These are phyloP conservation scores for Phytophthora aleatoria DNA, from an alignment of 352 stramenopile species.

Conservation along the genomic window DNA sequence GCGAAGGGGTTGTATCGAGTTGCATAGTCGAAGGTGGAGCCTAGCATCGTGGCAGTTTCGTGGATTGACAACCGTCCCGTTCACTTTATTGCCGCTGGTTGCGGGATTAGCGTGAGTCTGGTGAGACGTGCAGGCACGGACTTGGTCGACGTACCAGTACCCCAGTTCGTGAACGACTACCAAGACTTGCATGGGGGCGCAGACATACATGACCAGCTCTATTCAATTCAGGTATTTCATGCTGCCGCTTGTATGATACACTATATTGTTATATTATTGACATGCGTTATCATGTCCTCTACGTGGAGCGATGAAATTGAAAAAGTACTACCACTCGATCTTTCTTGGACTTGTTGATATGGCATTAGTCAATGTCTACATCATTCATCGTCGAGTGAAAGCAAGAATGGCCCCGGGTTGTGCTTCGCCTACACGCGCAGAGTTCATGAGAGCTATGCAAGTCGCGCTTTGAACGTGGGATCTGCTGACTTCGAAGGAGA, in stretches of 20 bases:
- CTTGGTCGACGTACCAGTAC: too few species aligned
- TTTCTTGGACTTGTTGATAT: not conserved
- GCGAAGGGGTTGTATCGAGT: not conserved
- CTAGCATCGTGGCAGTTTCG: constrained; percentile 4
- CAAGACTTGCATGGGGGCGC: too few species aligned
- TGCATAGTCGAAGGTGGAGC: constrained; percentile 3
- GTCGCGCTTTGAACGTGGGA: not conserved
- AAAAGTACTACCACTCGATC: not conserved
- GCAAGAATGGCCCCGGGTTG: not conserved
- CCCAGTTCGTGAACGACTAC: too few species aligned
- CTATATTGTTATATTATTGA: too few species aligned
- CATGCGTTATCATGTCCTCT: not conserved
- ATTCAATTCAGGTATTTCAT: too few species aligned
- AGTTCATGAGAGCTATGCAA: not conserved
- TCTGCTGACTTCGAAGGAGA: not conserved
- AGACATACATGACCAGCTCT: too few species aligned
- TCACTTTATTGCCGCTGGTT: not conserved
- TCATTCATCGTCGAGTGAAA: not conserved
- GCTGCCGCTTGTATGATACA: too few species aligned
- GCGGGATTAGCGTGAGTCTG: too few species aligned
- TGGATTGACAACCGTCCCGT: constrained; percentile 16
- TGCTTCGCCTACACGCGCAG: not conserved
- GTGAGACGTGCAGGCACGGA: too few species aligned
- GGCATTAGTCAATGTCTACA: not conserved
- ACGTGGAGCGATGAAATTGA: not conserved